These are phyloP conservation scores for Penicillium nordicum DNA, from an alignment of 2,329 filamentous ascomycete genomes.

Conservation along the genomic window DNA sequence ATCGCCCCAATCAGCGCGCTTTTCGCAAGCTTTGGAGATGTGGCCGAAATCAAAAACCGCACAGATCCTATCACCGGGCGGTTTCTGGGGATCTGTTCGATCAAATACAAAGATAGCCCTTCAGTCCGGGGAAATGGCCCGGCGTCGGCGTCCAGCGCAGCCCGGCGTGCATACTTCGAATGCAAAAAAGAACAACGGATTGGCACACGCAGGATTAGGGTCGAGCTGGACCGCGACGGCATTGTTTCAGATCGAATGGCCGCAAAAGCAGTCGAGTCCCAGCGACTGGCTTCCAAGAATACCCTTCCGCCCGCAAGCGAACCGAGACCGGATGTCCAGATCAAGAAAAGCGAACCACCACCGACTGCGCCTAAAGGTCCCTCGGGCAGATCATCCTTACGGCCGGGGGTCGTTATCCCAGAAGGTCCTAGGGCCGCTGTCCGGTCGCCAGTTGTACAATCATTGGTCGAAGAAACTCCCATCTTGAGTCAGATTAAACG, in stretches of 20 bases:
- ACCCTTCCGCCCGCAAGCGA: conserved; percentile 22
- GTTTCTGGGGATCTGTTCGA: conserved; percentile 88
- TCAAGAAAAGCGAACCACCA: conserved; percentile 61
- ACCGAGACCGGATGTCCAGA: conserved; percentile 35
- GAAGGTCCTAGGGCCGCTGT: conserved; percentile 40
- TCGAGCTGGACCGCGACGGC: conserved; percentile 87
- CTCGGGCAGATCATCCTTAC: conserved; percentile 52
- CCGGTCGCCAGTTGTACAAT: conserved; percentile 38
- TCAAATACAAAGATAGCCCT: conserved; percentile 75
- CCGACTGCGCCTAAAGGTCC: conserved; percentile 86
- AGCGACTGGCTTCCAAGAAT: conserved; percentile 52
- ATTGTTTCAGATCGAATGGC: conserved; percentile 76
- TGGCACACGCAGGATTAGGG: conserved; percentile 70
- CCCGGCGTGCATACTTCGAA: conserved; percentile 70
- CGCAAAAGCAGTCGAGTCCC: conserved; percentile 67
- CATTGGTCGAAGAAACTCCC: conserved; percentile 62
- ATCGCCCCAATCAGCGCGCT: conserved; percentile 50
- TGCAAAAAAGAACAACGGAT: conserved; percentile 76
- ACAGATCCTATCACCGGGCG: conserved; percentile 93
- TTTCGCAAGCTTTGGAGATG: conserved; percentile 57
- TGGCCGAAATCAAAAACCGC: conserved; percentile 87
- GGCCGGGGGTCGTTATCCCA: conserved; percentile 32
- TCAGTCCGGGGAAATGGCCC: conserved; percentile 51
- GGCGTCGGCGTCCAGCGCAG: conserved; percentile 72
- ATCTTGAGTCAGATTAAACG: conserved; percentile 68